Evolutionary conservation across 75 land plant genomes (phyloP).

Genomic region (Pinus taeda): DNA sequence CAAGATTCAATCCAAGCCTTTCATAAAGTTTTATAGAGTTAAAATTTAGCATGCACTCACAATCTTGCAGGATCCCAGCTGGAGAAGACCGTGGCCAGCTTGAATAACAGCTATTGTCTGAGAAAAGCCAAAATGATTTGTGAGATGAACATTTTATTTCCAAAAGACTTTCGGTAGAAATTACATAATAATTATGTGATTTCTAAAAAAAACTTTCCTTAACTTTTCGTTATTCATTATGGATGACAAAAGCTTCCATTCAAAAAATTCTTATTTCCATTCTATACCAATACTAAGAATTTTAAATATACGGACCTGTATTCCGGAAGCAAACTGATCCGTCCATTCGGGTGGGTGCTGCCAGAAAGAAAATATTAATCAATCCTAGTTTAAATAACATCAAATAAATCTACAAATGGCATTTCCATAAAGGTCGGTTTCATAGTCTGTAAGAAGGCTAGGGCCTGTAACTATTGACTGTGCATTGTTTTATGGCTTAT

Average conservation of each 20-base stretch:
- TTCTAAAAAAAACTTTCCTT: too few relatives aligned
- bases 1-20: too few relatives aligned
- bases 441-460: not conserved
- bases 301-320: constrained; percentile 49
- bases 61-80: constrained; percentile 92
- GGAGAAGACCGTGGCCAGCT: constrained; percentile 93
- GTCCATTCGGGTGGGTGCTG: constrained; percentile 96
- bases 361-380: constrained; percentile 5
- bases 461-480: too few relatives aligned
- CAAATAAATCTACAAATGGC: not conserved
- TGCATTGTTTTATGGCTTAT: too few relatives aligned
- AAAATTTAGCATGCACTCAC: constrained; percentile 32
- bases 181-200: too few relatives aligned
- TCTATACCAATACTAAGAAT: not conserved
- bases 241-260: too few relatives aligned
- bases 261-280: not conserved
- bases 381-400: not conserved
- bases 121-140: not conserved
- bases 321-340: constrained; percentile 88
- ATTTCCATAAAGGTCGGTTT: not conserved
- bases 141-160: not conserved
- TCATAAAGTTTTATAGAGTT: too few relatives aligned
- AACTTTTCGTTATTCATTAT: too few relatives aligned
- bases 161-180: too few relatives aligned
- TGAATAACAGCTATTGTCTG: constrained; percentile 96